These are phyloP conservation scores for Xerocomus nothofagi DNA, from an alignment of 1,284 basidiomycete species.

Conservation along the genomic window DNA sequence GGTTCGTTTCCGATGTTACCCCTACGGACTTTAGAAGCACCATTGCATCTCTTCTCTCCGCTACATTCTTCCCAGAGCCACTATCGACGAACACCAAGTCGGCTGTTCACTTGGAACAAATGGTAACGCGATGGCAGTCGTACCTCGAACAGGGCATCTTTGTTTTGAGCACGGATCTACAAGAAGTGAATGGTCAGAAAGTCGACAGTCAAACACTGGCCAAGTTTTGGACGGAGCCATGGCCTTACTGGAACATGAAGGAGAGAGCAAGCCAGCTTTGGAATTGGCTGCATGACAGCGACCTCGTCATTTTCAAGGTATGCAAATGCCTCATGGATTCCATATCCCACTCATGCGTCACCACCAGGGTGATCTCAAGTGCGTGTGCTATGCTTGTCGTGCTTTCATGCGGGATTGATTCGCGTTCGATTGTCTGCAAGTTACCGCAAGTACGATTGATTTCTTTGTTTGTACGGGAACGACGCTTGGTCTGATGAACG, in stretches of 20 bases:
- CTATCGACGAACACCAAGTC: constrained; percentile 22
- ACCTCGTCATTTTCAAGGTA: constrained; percentile 91
- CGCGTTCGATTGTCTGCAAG: constrained; percentile 37
- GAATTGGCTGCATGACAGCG: constrained; percentile 59
- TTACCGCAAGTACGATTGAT: constrained; percentile 72
- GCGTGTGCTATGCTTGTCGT: constrained; percentile 27
- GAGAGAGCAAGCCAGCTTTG: constrained; percentile 60
- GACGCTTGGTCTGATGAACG: constrained; percentile 25
- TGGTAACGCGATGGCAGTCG: constrained; percentile 73
- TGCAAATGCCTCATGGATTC: constrained; percentile 8
- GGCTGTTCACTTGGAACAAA: constrained; percentile 49
- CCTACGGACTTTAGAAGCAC: constrained; percentile 71
- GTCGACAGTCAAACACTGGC: constrained; percentile 33
- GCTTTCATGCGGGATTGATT: constrained; percentile 2
- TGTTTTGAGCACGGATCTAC: constrained; percentile 55
- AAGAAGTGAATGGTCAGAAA: constrained; percentile 20
- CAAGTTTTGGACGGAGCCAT: constrained; percentile 85
- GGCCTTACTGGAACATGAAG: constrained; percentile 82
- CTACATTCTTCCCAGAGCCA: constrained; percentile 52
- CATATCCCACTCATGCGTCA: background rate
- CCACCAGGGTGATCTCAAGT: constrained; percentile 85
- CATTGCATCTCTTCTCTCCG: constrained; percentile 55
- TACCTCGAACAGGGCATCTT: constrained; percentile 76
- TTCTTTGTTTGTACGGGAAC: constrained; percentile 21
- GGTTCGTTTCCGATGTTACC: constrained; percentile 93